Percentiles rank a stretch among this genome's conserved stretches.
phyloP scores from a whole-genome alignment of 2,329 filamentous ascomycete species.

The Rhytidhysteron rufulum region DNA sequence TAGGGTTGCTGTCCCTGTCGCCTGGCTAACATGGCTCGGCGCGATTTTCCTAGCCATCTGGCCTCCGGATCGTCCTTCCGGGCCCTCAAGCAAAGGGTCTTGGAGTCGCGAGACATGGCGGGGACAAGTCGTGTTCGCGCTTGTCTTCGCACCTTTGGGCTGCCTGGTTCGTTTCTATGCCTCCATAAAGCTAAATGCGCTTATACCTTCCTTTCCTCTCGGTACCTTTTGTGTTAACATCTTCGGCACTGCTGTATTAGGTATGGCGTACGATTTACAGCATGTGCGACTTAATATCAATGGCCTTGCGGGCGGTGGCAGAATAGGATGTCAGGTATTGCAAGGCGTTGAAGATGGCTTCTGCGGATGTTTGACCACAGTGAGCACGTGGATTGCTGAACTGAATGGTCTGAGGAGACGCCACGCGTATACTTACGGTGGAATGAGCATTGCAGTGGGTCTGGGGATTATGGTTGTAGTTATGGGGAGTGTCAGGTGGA shows the following conservation, averaged over 20 bases:
- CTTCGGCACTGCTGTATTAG: conserved; percentile 69
- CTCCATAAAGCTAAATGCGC: conserved; percentile 66
- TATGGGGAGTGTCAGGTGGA: conserved; percentile 75
- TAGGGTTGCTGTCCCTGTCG: conserved; percentile 60
- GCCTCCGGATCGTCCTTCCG: conserved; percentile 55
- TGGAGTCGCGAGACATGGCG: conserved; percentile 63
- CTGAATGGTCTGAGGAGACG: conserved; percentile 37
- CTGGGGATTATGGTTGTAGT: conserved; percentile 62
- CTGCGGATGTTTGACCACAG: conserved; percentile 46
- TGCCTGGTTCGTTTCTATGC: conserved; percentile 72
- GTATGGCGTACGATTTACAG: conserved; percentile 74
- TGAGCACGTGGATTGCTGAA: conserved; percentile 48
- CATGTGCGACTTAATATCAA: conserved; percentile 54
- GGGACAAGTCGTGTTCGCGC: conserved; percentile 67
- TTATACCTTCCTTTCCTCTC: conserved; percentile 66
- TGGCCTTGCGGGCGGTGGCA: conserved; percentile 35
- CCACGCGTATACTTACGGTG: conserved; percentile 67
- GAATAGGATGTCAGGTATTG: conserved; percentile 42
- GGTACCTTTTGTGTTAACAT: conserved; percentile 85
- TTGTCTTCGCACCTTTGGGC: conserved; percentile 79
- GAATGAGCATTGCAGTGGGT: conserved; percentile 56
- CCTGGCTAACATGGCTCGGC: conserved; percentile 72
- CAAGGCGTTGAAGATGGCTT: conserved; percentile 48
- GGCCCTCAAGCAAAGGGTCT: conserved; percentile 11
- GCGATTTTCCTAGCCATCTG: conserved; percentile 68